phyloP scores from a whole-genome alignment of 176 grass and related monocot genomes.

The Oryza officinalis region DNA sequence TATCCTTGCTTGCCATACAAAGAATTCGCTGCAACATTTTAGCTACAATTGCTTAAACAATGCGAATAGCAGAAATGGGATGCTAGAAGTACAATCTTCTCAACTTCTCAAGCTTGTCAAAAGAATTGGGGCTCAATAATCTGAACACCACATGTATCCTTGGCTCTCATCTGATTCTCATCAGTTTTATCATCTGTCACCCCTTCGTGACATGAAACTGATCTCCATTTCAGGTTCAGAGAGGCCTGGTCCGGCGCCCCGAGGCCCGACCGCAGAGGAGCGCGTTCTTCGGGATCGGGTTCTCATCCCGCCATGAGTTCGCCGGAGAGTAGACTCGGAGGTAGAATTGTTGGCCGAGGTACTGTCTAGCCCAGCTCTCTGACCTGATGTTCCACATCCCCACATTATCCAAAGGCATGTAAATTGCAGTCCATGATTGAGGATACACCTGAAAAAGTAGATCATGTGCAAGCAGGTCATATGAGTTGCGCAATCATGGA shows the following conservation, averaged over 20 bases:
- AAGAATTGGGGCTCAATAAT: slow-evolving; percentile 30
- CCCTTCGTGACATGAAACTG: slow-evolving; percentile 59
- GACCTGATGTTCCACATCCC: slow-evolving; percentile 97
- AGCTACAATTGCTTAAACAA: slow-evolving; percentile 41
- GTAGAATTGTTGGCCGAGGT: slow-evolving; percentile 95
- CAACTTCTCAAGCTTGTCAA: background rate
- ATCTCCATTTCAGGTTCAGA: slow-evolving; percentile 39
- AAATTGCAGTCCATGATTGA: slow-evolving; percentile 80
- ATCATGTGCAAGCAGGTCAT: background rate
- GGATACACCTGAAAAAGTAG: slow-evolving; percentile 76
- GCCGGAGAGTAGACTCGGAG: slow-evolving; percentile 88
- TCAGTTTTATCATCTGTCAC: slow-evolving; percentile 44
- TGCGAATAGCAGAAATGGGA: background rate
- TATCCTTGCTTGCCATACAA: background rate
- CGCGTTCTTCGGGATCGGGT: slow-evolving; percentile 88
- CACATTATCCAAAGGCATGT: slow-evolving; percentile 96
- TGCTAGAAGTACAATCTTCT: background rate
- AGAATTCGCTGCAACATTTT: slow-evolving; percentile 34
- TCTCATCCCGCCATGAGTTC: slow-evolving; percentile 92
- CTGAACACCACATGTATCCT: slow-evolving; percentile 26
- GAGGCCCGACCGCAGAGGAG: slow-evolving; percentile 85
- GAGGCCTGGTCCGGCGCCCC: slow-evolving; percentile 80
- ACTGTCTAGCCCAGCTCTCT: slow-evolving; percentile 87
- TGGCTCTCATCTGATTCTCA: background rate
- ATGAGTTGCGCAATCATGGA: background rate